Conservation (phyloP, 108 stramenopile species). For the Cyclotella choctawhatcheeana region DNA sequence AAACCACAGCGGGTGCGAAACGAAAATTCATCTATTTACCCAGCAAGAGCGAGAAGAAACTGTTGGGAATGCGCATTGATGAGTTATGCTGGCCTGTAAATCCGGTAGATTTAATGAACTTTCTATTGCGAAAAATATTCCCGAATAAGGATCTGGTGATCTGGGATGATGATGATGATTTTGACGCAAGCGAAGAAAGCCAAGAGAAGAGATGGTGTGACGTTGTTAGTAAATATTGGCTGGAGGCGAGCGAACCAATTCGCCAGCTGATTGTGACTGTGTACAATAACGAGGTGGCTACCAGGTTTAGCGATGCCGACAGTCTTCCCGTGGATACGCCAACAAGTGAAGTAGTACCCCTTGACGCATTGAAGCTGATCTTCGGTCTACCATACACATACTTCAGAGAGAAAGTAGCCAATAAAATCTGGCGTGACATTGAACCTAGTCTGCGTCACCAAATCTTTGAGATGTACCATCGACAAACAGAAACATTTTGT, state of each 20-base stretch:
- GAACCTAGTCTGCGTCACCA: not conserved
- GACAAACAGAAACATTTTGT: not conserved
- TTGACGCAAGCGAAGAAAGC: not conserved
- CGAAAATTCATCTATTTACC: too few species aligned
- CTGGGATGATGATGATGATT: not conserved
- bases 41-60: too few species aligned
- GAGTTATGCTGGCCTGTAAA: too few species aligned
- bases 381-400: not conserved
- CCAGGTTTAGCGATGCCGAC: not conserved
- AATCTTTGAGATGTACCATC: not conserved
- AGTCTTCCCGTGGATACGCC: not conserved
- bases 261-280: not conserved
- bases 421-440: not conserved
- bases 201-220: not conserved
- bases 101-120: not conserved
- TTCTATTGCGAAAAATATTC: not conserved
- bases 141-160: not conserved
- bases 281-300: not conserved
- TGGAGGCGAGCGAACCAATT: not conserved
- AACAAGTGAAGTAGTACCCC: not conserved
- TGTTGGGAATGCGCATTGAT: too few species aligned
- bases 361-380: not conserved
- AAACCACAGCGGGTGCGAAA: too few species aligned
- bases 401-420: not conserved
- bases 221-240: not conserved